Evolutionary conservation across 495 filamentous ascomycete genomes (phyloP).

Genomic region (Aspergillus wentii): DNA sequence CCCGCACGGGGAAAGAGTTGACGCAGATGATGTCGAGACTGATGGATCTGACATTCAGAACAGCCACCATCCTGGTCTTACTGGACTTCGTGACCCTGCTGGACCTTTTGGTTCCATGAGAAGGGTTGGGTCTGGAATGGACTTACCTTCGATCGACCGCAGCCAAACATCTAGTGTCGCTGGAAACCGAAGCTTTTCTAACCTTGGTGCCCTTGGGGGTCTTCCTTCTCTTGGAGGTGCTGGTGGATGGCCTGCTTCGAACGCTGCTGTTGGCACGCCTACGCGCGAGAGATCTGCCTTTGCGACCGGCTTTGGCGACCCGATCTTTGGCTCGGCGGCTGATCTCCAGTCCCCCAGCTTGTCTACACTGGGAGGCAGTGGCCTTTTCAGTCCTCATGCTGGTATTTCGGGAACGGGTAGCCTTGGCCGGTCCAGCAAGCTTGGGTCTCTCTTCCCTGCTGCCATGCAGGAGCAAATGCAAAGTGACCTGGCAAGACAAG

Average conservation of each 20-base stretch:
- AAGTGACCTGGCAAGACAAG: constrained; percentile 41
- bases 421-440: constrained; percentile 70
- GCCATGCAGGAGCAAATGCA: constrained; percentile 89
- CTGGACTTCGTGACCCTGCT: constrained; percentile 46
- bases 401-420: constrained; percentile 45
- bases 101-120: constrained; percentile 44
- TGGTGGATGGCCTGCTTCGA: constrained; percentile 57
- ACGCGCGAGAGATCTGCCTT: constrained; percentile 65
- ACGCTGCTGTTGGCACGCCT: constrained; percentile 63
- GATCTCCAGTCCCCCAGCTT: constrained; percentile 75
- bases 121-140: constrained; percentile 52
- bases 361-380: constrained; percentile 52
- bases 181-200: constrained; percentile 62
- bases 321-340: constrained; percentile 63
- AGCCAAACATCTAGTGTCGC: constrained; percentile 86
- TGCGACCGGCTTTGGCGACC: constrained; percentile 64
- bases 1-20: constrained; percentile 73
- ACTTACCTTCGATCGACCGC: constrained; percentile 64
- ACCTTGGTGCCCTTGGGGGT: constrained; percentile 57
- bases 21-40: constrained; percentile 61
- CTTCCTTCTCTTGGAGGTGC: constrained; percentile 53
- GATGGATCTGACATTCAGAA: constrained; percentile 55
- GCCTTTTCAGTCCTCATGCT: constrained; percentile 46
- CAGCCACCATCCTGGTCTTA: constrained; percentile 53
- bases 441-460: constrained; percentile 80